Evolutionary conservation across 2,329 filamentous ascomycete genomes (phyloP).

Genomic region (Periglandula ipomoeae): DNA sequence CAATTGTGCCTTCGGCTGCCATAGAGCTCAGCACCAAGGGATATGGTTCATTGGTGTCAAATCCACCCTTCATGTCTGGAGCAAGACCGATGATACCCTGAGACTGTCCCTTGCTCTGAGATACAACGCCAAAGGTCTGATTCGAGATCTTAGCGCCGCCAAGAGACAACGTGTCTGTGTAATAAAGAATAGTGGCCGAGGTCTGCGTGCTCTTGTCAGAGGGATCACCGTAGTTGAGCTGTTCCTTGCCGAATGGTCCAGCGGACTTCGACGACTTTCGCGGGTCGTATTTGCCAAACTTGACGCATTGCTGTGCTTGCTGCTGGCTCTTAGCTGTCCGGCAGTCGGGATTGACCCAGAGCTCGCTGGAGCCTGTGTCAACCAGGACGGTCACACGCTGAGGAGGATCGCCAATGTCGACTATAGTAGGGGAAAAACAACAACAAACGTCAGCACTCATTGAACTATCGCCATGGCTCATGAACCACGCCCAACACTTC

Average conservation of each 20-base stretch:
- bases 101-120: conserved; percentile 35
- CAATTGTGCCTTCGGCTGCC: conserved; percentile 35
- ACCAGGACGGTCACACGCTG: conserved; percentile 38
- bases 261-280: conserved; percentile 26
- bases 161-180: conserved; percentile 35
- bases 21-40: conserved; percentile 44
- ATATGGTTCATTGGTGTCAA: conserved; percentile 32
- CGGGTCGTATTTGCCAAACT: conserved; percentile 36
- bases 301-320: conserved; percentile 27
- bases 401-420: conserved; percentile 31
- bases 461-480: neutral
- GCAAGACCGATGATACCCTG: conserved; percentile 44
- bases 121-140: conserved; percentile 42
- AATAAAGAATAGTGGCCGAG: conserved; percentile 34
- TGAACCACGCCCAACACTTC: no score
- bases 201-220: conserved; percentile 26
- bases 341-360: conserved; percentile 47
- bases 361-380: conserved; percentile 44
- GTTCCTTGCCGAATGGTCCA: conserved; percentile 27
- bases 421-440: conserved; percentile 16
- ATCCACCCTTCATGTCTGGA: conserved; percentile 30
- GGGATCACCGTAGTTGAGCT: conserved; percentile 31
- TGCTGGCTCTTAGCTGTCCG: conserved; percentile 23
- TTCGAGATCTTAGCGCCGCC: conserved; percentile 30
- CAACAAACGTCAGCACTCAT: neutral